Conservation (phyloP, 2,329 filamentous ascomycete genomes). For the Chalara sp. region DNA sequence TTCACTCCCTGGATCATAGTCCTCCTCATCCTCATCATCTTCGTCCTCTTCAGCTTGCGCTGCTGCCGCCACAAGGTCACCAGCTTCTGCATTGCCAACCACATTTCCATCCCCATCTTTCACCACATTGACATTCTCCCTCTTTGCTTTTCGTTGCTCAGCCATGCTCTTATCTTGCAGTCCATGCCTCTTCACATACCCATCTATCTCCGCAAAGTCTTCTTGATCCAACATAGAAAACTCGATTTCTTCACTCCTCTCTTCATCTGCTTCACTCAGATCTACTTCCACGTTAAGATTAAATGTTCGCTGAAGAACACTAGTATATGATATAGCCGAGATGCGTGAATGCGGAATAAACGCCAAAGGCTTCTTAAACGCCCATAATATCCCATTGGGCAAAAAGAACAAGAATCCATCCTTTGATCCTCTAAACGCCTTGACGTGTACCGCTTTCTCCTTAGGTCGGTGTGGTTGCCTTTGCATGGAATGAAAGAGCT, state of each 20-base stretch:
- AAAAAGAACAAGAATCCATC: slow-evolving; percentile 64
- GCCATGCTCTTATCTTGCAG: slow-evolving; percentile 64
- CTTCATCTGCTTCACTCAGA: slow-evolving; percentile 26
- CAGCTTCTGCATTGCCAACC: slow-evolving; percentile 33
- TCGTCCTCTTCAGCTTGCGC: slow-evolving; percentile 44
- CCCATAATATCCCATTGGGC: slow-evolving; percentile 61
- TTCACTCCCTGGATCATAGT: slow-evolving; percentile 14
- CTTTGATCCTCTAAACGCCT: slow-evolving; percentile 60
- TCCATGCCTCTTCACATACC: slow-evolving; percentile 53
- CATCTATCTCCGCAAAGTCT: slow-evolving; percentile 58
- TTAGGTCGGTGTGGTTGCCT: slow-evolving; percentile 50
- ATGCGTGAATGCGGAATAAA: slow-evolving; percentile 58
- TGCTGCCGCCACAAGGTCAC: slow-evolving; percentile 25
- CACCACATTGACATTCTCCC: slow-evolving; percentile 46
- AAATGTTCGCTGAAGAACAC: slow-evolving; percentile 60
- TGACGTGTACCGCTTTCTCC: slow-evolving; percentile 59
- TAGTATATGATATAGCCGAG: slow-evolving; percentile 59
- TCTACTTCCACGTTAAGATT: slow-evolving; percentile 57
- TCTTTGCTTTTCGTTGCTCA: slow-evolving; percentile 59
- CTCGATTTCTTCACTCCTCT: slow-evolving; percentile 36
- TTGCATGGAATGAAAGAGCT: slow-evolving; percentile 49
- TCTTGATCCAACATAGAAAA: slow-evolving; percentile 66
- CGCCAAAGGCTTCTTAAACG: slow-evolving; percentile 62
- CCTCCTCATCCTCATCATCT: slow-evolving; percentile 34
- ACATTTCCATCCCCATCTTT: slow-evolving; percentile 34